Percentiles rank a stretch among this genome's conserved stretches.
These are phyloP conservation scores for Nematodospora anomalae DNA, from an alignment of 1,139 yeast species.

Conservation along the genomic window DNA sequence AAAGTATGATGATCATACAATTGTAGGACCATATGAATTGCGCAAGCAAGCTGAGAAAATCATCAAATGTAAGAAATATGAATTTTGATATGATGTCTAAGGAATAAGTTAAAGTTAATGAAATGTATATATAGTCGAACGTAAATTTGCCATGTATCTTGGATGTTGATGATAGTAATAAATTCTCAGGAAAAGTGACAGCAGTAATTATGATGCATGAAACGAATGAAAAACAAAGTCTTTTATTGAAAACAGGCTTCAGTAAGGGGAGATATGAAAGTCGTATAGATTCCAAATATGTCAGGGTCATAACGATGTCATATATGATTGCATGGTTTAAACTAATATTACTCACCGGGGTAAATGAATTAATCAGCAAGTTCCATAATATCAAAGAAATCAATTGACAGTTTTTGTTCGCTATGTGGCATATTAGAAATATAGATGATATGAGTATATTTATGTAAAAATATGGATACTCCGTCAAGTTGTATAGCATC, in stretches of 20 bases:
- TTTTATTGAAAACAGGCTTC: conserved; percentile 2
- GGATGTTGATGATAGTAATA: conserved; percentile 2
- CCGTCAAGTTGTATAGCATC: background rate
- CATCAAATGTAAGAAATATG: background rate
- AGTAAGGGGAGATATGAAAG: conserved; percentile 2
- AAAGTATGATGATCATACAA: conserved; percentile 18
- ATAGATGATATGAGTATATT: conserved; percentile 8
- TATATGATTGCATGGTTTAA: background rate
- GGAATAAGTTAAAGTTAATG: conserved; percentile 4
- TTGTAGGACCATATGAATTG: conserved; percentile 27
- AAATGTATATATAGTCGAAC: conserved; percentile 5
- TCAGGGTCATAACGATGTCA: conserved; percentile 3
- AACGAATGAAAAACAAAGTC: conserved; percentile 6
- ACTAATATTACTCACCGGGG: conserved; percentile 1
- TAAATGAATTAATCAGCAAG: conserved; percentile 4
- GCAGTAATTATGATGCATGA: conserved; percentile 3
- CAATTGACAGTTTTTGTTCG: conserved; percentile 4
- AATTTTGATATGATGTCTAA: background rate
- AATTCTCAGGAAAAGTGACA: conserved; percentile 5
- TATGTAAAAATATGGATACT: conserved; percentile 10
- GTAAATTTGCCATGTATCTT: conserved; percentile 2
- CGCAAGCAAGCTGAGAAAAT: conserved; percentile 11
- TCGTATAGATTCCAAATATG: conserved; percentile 4
- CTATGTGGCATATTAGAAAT: conserved; percentile 3
- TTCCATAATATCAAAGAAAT: conserved; percentile 11